Conservation (phyloP, 129 eudicot genomes). For the Saussurea involucrata region DNA sequence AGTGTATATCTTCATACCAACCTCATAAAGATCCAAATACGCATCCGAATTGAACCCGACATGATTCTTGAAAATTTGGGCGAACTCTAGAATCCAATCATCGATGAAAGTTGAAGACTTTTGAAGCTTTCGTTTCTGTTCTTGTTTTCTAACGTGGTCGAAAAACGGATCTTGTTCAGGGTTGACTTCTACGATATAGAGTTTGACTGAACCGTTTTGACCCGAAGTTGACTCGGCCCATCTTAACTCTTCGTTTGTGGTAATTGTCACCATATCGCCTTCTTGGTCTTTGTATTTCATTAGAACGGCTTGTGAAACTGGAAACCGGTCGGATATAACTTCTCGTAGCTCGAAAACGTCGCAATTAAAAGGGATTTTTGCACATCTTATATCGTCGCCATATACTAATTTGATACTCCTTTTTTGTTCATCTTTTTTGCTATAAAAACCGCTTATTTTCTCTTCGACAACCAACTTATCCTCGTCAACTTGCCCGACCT, state of each 20-base stretch:
- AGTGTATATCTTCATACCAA: conserved; percentile 68
- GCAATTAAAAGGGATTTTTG: conserved; percentile 64
- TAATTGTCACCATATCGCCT: conserved; percentile 93
- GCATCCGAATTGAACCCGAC: conserved; percentile 79
- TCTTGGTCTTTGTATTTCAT: conserved; percentile 85
- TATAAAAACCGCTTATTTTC: conserved; percentile 32
- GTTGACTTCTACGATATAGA: conserved; percentile 67
- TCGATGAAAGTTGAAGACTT: conserved; percentile 43
- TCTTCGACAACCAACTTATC: conserved; percentile 91
- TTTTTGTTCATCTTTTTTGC: conserved; percentile 32
- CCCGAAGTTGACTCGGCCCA: conserved; percentile 75
- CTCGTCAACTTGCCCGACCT: not conserved
- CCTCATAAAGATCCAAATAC: conserved; percentile 70
- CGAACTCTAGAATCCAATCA: conserved; percentile 87
- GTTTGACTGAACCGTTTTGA: conserved; percentile 49
- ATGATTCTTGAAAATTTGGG: conserved; percentile 78
- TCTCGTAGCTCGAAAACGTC: conserved; percentile 61
- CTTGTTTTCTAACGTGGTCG: conserved; percentile 36
- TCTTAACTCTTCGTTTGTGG: conserved; percentile 71
- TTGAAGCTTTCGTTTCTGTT: conserved; percentile 12
- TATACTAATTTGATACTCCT: conserved; percentile 68
- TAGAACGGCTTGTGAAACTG: conserved; percentile 57
- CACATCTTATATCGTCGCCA: conserved; percentile 95
- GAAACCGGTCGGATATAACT: conserved; percentile 57
- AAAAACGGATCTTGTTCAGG: conserved; percentile 86